Conservation (phyloP, 495 filamentous ascomycete species). For the Tuber brumale region DNA sequence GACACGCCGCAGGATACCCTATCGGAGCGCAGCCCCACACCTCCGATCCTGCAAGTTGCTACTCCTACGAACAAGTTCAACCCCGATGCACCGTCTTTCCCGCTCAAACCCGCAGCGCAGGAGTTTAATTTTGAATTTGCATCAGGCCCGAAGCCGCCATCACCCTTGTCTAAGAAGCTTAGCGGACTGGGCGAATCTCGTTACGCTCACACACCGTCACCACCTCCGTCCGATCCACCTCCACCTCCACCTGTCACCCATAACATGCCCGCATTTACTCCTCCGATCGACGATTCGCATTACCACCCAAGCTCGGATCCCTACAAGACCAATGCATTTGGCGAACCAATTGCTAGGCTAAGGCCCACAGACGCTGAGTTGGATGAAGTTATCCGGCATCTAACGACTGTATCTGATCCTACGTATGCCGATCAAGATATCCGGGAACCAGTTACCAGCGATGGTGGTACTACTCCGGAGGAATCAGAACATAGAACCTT, state of each 20-base stretch:
- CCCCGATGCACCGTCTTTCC: slow-evolving; percentile 8
- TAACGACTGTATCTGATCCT: slow-evolving; percentile 19
- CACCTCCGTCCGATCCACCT: slow-evolving; percentile 35
- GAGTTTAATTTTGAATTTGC: slow-evolving; percentile 39
- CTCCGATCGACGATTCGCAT: slow-evolving; percentile 12
- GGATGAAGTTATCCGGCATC: slow-evolving; percentile 37
- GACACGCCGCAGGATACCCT: slow-evolving; percentile 20
- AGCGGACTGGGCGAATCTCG: slow-evolving; percentile 36
- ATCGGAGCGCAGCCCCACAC: slow-evolving; percentile 15
- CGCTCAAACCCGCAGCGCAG: slow-evolving; percentile 14
- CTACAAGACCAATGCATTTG: slow-evolving; percentile 21
- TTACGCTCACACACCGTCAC: slow-evolving; percentile 39
- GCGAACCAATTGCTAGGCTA: slow-evolving; percentile 12
- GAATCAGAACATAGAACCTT: slow-evolving; percentile 20
- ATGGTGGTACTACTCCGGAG: slow-evolving; percentile 20
- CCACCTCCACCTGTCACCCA: slow-evolving; percentile 30
- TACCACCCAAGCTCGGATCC: slow-evolving; percentile 17
- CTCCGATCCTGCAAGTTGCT: background rate
- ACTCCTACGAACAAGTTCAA: background rate
- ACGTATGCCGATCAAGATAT: slow-evolving; percentile 20
- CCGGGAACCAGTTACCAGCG: slow-evolving; percentile 10
- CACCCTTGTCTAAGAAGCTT: slow-evolving; percentile 24
- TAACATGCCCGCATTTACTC: slow-evolving; percentile 22
- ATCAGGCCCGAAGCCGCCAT: slow-evolving; percentile 10
- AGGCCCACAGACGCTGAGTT: slow-evolving; percentile 41